Evolutionary conservation across 768 basidiomycete genomes (phyloP).

Genomic region (Mycena olivaceomarginata): DNA sequence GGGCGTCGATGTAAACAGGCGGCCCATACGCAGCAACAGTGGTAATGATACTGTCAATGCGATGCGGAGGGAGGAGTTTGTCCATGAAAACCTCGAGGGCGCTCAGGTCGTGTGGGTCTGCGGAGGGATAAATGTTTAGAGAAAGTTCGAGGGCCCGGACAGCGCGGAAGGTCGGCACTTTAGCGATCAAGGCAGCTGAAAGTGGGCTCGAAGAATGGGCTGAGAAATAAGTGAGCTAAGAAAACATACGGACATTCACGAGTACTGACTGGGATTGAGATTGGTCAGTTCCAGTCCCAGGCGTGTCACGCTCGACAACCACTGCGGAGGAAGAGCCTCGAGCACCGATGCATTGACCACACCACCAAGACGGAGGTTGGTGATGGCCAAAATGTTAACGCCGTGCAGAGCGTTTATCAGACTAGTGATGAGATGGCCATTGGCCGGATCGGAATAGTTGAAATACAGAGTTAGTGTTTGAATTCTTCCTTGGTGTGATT

Average conservation of each 20-base stretch:
- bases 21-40: constrained; percentile 15
- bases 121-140: constrained; percentile 16
- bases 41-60: constrained; percentile 19
- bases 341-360: constrained; percentile 6
- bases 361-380: constrained; percentile 32
- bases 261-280: constrained; percentile 27
- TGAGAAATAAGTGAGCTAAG: neutral
- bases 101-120: constrained; percentile 23
- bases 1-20: constrained; percentile 10
- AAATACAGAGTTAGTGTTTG: constrained; percentile 29
- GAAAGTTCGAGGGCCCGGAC: constrained; percentile 26
- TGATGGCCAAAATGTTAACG: constrained; percentile 8
- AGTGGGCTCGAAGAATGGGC: constrained; percentile 1
- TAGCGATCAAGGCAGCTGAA: constrained; percentile 12
- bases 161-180: constrained; percentile 16
- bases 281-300: constrained; percentile 30
- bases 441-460: constrained; percentile 9
- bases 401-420: neutral
- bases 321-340: constrained; percentile 10
- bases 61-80: constrained; percentile 4
- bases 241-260: neutral
- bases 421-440: constrained; percentile 2
- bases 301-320: constrained; percentile 19
- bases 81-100: constrained; percentile 16
- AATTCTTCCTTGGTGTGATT: neutral